phyloP scores from a whole-genome alignment of 2,329 filamentous ascomycete genomes.

The Aspergillus sp. region DNA sequence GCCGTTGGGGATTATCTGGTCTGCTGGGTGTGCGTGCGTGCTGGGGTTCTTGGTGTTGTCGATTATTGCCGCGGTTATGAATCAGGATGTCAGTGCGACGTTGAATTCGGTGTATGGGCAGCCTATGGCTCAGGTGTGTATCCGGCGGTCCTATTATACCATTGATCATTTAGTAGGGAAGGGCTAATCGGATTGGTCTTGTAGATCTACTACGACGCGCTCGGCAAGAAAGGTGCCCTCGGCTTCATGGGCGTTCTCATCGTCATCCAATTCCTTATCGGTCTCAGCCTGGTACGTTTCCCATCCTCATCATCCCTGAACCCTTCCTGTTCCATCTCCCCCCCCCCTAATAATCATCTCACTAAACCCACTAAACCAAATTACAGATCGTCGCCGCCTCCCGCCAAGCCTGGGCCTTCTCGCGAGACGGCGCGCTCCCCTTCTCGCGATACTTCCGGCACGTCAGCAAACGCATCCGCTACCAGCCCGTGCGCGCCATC shows the following conservation, averaged over 20 bases:
- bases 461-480: constrained; percentile 55
- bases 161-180: too few relatives aligned
- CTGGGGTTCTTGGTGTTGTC: constrained; percentile 60
- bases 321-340: too few relatives aligned
- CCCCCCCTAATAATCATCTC: too few relatives aligned
- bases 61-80: constrained; percentile 59
- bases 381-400: constrained; percentile 53
- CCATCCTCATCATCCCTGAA: neutral
- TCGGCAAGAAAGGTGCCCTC: constrained; percentile 60
- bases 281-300: constrained; percentile 49
- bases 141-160: too few relatives aligned
- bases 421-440: constrained; percentile 61
- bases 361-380: too few relatives aligned
- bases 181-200: neutral
- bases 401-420: constrained; percentile 64
- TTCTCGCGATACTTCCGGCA: constrained; percentile 59
- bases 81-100: constrained; percentile 51
- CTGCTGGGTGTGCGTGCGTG: constrained; percentile 51
- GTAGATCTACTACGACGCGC: constrained; percentile 60
- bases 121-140: constrained; percentile 52
- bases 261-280: constrained; percentile 63
- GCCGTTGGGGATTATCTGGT: constrained; percentile 60
- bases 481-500: constrained; percentile 58
- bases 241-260: constrained; percentile 60
- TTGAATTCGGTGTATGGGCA: constrained; percentile 55